Percentiles rank a stretch among this genome's conserved stretches.
Evolutionary conservation across 163 green algal genomes (phyloP).

Genomic region (Chloromonas sp.): DNA sequence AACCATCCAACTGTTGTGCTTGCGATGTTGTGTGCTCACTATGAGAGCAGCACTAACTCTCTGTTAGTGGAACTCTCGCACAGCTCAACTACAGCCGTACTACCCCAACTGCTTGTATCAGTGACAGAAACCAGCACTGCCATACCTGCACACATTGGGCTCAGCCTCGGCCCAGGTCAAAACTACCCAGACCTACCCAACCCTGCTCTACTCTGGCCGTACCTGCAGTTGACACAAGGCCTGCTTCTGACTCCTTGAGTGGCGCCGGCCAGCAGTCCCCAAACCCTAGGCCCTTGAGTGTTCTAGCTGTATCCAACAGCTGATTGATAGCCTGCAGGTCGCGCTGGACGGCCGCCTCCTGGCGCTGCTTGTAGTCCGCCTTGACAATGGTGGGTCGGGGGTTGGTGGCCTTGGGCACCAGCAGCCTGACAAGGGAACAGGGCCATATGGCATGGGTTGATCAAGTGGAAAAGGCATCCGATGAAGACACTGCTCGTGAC

Average conservation of each 20-base stretch:
- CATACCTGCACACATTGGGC: constrained; percentile 4
- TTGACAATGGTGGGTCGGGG: neutral
- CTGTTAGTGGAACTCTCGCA: no score
- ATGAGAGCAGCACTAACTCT: no score
- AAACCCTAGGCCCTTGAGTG: constrained; percentile 34
- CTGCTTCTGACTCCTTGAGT: constrained; percentile 22
- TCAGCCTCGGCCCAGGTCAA: neutral
- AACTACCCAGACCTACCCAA: neutral
- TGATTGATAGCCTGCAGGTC: constrained; percentile 50
- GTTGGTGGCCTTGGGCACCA: neutral
- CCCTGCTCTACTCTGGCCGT: neutral
- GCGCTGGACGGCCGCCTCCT: constrained; percentile 38
- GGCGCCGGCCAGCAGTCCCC: constrained; percentile 54
- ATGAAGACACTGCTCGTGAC: no score
- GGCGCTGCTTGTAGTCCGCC: constrained; percentile 46
- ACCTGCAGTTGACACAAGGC: neutral
- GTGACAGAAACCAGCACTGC: neutral
- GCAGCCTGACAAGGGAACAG: neutral
- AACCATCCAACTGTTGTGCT: neutral
- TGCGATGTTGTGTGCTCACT: neutral
- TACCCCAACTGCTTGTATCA: no score
- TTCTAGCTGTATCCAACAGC: constrained; percentile 50
- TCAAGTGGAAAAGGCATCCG: no score
- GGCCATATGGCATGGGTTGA: no score
- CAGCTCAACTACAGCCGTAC: no score